These are phyloP conservation scores for Gautieria morchelliformis DNA, from an alignment of 768 basidiomycete species.

Conservation along the genomic window DNA sequence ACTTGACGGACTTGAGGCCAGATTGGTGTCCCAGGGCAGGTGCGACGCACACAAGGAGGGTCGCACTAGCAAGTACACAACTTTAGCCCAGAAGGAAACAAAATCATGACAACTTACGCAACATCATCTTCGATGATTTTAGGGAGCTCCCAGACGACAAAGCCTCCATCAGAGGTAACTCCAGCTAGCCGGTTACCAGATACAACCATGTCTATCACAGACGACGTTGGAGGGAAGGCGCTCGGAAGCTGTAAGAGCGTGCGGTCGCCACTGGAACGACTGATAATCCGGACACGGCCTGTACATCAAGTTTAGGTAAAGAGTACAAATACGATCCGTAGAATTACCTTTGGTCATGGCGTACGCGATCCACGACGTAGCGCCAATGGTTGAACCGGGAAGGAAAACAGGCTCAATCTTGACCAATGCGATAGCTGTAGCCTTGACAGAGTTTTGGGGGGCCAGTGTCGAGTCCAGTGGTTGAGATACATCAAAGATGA, in stretches of 20 bases:
- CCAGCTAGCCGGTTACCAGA: conserved; percentile 75
- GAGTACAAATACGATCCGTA: background rate
- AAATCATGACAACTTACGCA: conserved; percentile 42
- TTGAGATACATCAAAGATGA: conserved; percentile 69
- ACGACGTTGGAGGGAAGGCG: conserved; percentile 49
- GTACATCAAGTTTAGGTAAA: conserved; percentile 1
- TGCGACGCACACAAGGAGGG: conserved; percentile 56
- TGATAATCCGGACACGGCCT: conserved; percentile 83
- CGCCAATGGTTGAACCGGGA: conserved; percentile 81
- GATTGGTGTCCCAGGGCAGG: conserved; percentile 48
- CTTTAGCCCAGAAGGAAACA: background rate
- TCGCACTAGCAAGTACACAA: conserved; percentile 36
- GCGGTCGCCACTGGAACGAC: conserved; percentile 79
- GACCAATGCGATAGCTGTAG: conserved; percentile 84
- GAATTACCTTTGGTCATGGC: conserved; percentile 74
- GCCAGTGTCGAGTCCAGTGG: conserved; percentile 68
- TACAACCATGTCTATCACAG: conserved; percentile 81
- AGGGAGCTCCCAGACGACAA: conserved; percentile 83
- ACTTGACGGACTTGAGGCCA: conserved; percentile 70
- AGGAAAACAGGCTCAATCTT: conserved; percentile 78
- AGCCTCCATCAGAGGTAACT: conserved; percentile 81
- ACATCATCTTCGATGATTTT: conserved; percentile 79
- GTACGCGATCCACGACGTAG: conserved; percentile 88
- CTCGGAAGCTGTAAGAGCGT: conserved; percentile 68
- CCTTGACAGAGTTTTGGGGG: conserved; percentile 66